These are phyloP conservation scores for Fraxinus velutina DNA, from an alignment of 305 asterid genomes.

Conservation along the genomic window DNA sequence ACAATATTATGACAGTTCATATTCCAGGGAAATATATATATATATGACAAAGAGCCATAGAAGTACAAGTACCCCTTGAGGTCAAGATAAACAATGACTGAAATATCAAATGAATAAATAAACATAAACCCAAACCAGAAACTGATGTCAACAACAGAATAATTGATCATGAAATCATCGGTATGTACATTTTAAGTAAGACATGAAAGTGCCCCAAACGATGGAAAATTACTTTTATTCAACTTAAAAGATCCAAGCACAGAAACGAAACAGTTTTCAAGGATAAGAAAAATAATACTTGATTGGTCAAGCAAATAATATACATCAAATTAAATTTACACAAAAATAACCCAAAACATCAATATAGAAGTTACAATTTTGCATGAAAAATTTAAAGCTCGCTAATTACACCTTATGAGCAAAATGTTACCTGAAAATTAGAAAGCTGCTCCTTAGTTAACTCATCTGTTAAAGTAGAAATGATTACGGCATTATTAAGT, in stretches of 20 bases:
- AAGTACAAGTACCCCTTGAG: background rate
- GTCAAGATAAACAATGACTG: background rate
- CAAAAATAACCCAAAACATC: background rate
- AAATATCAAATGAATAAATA: background rate
- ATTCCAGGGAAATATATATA: background rate
- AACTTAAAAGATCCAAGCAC: background rate
- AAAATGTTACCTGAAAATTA: slow-evolving; percentile 42
- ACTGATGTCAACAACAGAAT: background rate
- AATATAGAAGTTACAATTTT: background rate
- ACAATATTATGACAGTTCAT: background rate
- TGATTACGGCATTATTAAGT: slow-evolving; percentile 46
- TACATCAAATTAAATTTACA: background rate
- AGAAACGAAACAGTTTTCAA: background rate
- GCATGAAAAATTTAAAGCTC: background rate
- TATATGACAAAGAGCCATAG: background rate
- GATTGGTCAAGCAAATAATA: background rate
- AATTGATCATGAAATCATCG: background rate
- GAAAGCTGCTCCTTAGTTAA: slow-evolving; percentile 46
- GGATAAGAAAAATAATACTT: background rate
- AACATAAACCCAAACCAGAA: background rate
- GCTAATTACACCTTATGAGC: background rate
- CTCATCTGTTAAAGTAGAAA: slow-evolving; percentile 40
- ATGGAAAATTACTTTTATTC: background rate
- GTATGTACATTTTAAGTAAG: background rate
- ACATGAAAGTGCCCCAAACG: background rate